Evolutionary conservation across 208 protist species (phyloP).

Genomic region (Leishmania amazonensis): DNA sequence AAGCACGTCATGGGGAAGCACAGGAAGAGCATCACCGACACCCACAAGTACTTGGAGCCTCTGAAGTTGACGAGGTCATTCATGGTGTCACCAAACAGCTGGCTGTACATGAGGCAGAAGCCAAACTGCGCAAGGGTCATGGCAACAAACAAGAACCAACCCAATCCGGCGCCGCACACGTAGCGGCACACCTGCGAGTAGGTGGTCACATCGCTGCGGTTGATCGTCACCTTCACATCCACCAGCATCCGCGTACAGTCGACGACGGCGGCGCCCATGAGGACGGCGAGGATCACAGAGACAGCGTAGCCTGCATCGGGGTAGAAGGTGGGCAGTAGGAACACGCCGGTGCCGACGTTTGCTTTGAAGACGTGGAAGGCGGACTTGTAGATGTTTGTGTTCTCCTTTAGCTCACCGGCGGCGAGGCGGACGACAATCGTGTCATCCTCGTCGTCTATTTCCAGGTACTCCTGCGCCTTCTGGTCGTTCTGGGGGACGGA

Average conservation of each 20-base stretch:
- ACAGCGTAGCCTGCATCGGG: slow-evolving; percentile 69
- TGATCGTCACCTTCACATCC: slow-evolving; percentile 62
- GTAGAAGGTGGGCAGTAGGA: slow-evolving; percentile 83
- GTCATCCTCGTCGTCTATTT: slow-evolving; percentile 37
- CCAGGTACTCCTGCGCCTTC: slow-evolving; percentile 34
- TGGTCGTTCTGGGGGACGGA: slow-evolving; percentile 19
- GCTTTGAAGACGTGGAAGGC: slow-evolving; percentile 90
- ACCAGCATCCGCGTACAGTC: slow-evolving; percentile 78
- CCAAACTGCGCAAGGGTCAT: slow-evolving; percentile 84
- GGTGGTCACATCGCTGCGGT: slow-evolving; percentile 57
- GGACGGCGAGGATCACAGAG: slow-evolving; percentile 39
- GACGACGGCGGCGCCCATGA: slow-evolving; percentile 62
- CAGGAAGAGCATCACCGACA: slow-evolving; percentile 51
- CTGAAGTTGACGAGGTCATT: slow-evolving; percentile 37
- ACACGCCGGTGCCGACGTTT: slow-evolving; percentile 86
- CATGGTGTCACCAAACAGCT: slow-evolving; percentile 67
- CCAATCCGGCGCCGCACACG: slow-evolving; percentile 52
- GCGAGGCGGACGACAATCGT: background rate
- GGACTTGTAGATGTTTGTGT: slow-evolving; percentile 70
- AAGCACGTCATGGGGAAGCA: slow-evolving; percentile 67
- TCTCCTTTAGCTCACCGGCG: slow-evolving; percentile 49
- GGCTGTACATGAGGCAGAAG: slow-evolving; percentile 86
- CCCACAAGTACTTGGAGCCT: slow-evolving; percentile 54
- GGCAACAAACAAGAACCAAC: slow-evolving; percentile 67
- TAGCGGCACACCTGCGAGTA: slow-evolving; percentile 73